Base-by-base conservation (phyloP, 2,329 filamentous ascomycete genomes). In the Venturia carpophila region DNA sequence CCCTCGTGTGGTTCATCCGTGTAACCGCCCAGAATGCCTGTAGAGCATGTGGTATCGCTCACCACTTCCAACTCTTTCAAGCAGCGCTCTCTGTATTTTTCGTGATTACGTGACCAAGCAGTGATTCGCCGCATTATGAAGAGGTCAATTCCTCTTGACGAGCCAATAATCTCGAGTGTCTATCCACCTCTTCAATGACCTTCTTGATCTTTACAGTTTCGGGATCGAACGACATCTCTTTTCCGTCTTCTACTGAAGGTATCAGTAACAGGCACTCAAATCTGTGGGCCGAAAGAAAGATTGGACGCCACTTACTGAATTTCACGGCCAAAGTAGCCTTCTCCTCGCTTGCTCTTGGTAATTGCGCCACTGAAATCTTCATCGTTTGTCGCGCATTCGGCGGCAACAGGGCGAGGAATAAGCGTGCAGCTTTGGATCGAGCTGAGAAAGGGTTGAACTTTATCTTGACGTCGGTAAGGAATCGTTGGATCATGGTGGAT, bases 381-480 rank as follows among this genome's bases (percentile, higher is more conserved):
- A 96, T 91, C 64, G 80, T 83, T 65, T 82, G 79, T 64, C 92
- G 86, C 67, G 92, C 92, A 71, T 88, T 86, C 52, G 92, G 85
- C 11, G 93, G 91, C 41, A 99, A 85, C 68, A 89, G 83, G 41
- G 90, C 88, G 70, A 97, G 90, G 77, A 97, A 94, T 63, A 96
- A 83, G 55, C 94, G 88, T 47, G 91, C 92, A 30, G 92, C 88
- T 73, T 91, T 92, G 68, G 91, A 87, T 74, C 84, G 82, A 30
- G 83, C 78, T 37, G 87, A 89, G 84, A 97, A 97, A 47, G 94
- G 93, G 78, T 96, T 96, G 86, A 97, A 97, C 75, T 86, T 86
- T 69, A 91, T 88, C 72, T 84, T 86, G 71, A 97, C 87, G 75
- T 91, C 86, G 75, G 92, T 93, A 76, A 95, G 84, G 80, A 91